Evolutionary conservation across 2,329 filamentous ascomycete species (phyloP).

Genomic region (Hypoxylon sp.): DNA sequence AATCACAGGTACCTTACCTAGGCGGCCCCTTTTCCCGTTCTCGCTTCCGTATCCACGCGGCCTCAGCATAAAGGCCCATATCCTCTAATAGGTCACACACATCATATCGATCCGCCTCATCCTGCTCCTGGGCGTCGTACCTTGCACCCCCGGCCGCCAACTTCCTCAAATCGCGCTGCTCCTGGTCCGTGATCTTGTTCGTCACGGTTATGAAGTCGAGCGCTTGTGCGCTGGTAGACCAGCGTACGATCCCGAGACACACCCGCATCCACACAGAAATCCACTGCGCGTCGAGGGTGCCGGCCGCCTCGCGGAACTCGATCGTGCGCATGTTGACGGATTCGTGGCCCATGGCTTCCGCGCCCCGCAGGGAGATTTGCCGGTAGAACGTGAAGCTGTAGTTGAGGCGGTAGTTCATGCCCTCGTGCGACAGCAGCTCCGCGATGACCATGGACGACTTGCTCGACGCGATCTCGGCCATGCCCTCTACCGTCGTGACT

Average conservation of each 20-base stretch:
- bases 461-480: slow-evolving; percentile 48
- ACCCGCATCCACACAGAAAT: slow-evolving; percentile 55
- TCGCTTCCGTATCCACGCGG: slow-evolving; percentile 47
- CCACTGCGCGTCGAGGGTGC: slow-evolving; percentile 56
- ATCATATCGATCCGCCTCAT: slow-evolving; percentile 52
- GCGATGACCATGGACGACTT: slow-evolving; percentile 48
- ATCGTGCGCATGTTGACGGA: slow-evolving; percentile 42
- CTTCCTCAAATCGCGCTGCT: slow-evolving; percentile 49
- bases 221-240: slow-evolving; percentile 32
- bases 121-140: slow-evolving; percentile 9
- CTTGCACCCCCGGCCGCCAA: background rate
- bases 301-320: slow-evolving; percentile 58
- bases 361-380: background rate
- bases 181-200: slow-evolving; percentile 50
- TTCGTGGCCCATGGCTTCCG: background rate
- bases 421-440: slow-evolving; percentile 34
- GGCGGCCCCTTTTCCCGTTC: slow-evolving; percentile 34
- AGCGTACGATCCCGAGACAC: slow-evolving; percentile 52
- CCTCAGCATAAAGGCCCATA: slow-evolving; percentile 54
- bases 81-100: slow-evolving; percentile 57
- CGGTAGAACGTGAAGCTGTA: slow-evolving; percentile 49
- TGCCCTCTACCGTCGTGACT: slow-evolving; percentile 25
- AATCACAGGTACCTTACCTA: slow-evolving; percentile 10
- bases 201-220: slow-evolving; percentile 47
- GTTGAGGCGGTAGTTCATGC: slow-evolving; percentile 33